A percentile compares a stretch with the other conserved stretches of the same genome.
Conservation (phyloP, 441 rosid species). For the Capsella rubella region DNA sequence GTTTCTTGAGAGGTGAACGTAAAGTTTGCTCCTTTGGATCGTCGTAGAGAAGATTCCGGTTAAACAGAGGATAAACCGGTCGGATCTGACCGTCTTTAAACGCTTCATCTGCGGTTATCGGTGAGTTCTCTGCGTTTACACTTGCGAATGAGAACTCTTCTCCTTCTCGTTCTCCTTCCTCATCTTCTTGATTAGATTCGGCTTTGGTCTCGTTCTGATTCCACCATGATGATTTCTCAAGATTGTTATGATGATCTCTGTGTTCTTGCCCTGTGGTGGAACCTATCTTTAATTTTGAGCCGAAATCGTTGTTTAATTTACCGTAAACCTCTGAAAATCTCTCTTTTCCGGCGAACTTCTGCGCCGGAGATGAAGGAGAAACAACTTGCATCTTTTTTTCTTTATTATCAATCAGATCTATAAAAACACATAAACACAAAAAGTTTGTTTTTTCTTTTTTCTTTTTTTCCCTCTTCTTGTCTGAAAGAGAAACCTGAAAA, state of each 20-base stretch:
- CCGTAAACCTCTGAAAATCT: slow-evolving; percentile 30
- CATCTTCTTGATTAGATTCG: background rate
- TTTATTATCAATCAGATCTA: background rate
- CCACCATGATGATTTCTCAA: background rate
- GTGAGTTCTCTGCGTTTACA: slow-evolving; percentile 55
- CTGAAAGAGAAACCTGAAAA: slow-evolving; percentile 5
- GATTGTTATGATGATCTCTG: background rate
- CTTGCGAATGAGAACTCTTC: slow-evolving; percentile 80
- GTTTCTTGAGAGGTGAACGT: slow-evolving; percentile 60
- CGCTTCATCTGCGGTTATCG: slow-evolving; percentile 69
- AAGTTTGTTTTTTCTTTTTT: background rate
- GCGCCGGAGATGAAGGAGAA: slow-evolving; percentile 38
- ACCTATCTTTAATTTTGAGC: slow-evolving; percentile 33
- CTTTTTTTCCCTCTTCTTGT: background rate
- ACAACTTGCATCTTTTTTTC: slow-evolving; percentile 38
- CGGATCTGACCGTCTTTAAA: slow-evolving; percentile 81
- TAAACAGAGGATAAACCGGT: slow-evolving; percentile 72
- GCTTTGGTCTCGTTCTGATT: slow-evolving; percentile 29
- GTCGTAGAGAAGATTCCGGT: slow-evolving; percentile 52
- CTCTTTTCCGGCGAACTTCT: slow-evolving; percentile 13
- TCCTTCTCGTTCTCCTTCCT: slow-evolving; percentile 50
- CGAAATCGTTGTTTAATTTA: slow-evolving; percentile 45
- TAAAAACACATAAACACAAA: slow-evolving; percentile 19
- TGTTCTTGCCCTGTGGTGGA: background rate
- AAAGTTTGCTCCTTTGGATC: slow-evolving; percentile 23